Base-by-base conservation (phyloP, 2,329 filamentous ascomycete species). In the Bisporella sp. region DNA sequence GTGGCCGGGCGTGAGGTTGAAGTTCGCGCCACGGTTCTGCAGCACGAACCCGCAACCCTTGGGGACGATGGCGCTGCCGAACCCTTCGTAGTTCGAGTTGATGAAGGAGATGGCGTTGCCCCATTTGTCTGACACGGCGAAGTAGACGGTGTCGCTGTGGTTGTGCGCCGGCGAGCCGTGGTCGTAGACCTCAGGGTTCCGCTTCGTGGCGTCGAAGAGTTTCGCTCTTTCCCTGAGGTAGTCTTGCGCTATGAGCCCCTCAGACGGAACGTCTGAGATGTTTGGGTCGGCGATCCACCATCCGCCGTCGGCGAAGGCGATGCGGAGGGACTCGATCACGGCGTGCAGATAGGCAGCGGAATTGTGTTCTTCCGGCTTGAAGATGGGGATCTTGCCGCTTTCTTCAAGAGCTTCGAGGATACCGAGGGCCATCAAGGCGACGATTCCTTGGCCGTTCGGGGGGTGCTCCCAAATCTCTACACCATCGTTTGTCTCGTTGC, bases 41-140 rank as follows among this genome's bases (percentile, higher is more conserved):
- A 99, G 78, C 1, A 89, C 92, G 71, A 97, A 97, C 6, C 92
- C 92, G 66, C 89, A 95, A 5, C 85, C 88, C 41, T 75, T 71
- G 21, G 93, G 92, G 46, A 99, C 82, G 64, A 97, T 95, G 58
- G 74, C 77, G 0, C 89, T 93, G 47, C 93, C 93, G 67, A 97
- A 92, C 0, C 89, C 89, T 49, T 78, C 84, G 69, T 91, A 97
- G 74, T 92, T 95, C 69, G 85, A 91, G 76, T 96, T 97, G 73
- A 97, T 97, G 71, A 97, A 96, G 28, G 87, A 93, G 48, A 93
- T 91, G 33, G 87, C 92, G 68, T 97, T 97, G 48, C 93, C 93
- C 32, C 82, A 73, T 1, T 74, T 69, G 70, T 97, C 93, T 0
- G 90, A 86, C 8, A 86, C 86, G 50, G 85, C 83, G 64, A 97